Evolutionary conservation across 1,139 yeast species (phyloP).

Genomic region (Saccharomyces hybrid): DNA sequence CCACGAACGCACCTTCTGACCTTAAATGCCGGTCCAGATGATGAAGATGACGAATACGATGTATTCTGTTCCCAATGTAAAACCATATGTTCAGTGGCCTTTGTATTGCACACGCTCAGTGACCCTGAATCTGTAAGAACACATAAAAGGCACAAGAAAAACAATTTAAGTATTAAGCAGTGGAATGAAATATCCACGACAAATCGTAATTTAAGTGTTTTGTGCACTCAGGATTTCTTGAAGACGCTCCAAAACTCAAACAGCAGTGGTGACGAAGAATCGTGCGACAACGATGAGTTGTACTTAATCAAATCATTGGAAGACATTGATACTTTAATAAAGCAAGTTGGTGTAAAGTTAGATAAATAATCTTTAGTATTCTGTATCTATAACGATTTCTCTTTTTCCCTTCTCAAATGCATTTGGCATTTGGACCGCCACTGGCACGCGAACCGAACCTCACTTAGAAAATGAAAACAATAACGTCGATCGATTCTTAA

Average conservation of each 20-base stretch:
- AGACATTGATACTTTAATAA: slow-evolving; percentile 19
- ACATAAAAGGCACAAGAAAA: slow-evolving; percentile 8
- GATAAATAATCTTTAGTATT: slow-evolving; percentile 17
- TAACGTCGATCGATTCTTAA: background rate
- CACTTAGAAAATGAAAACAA: background rate
- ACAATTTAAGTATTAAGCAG: slow-evolving; percentile 14
- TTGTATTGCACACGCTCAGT: slow-evolving; percentile 15
- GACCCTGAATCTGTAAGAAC: background rate
- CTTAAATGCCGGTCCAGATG: slow-evolving; percentile 3
- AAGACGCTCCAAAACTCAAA: slow-evolving; percentile 10
- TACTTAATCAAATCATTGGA: slow-evolving; percentile 21
- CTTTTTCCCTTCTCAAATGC: background rate
- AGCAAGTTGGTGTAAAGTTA: slow-evolving; percentile 32
- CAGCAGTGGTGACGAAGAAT: slow-evolving; percentile 8
- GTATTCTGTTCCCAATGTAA: slow-evolving; percentile 31
- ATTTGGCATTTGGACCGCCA: background rate
- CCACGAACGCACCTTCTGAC: background rate
- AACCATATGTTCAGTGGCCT: slow-evolving; percentile 33
- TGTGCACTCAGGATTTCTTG: slow-evolving; percentile 21
- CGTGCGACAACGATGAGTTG: slow-evolving; percentile 21
- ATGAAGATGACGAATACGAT: slow-evolving; percentile 21
- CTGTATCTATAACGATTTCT: background rate
- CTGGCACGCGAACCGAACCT: background rate
- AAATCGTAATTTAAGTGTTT: slow-evolving; percentile 1
- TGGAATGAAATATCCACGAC: slow-evolving; percentile 11